phyloP scores from a whole-genome alignment of 2,329 filamentous ascomycete genomes.

The Cryphonectria carpinicola region DNA sequence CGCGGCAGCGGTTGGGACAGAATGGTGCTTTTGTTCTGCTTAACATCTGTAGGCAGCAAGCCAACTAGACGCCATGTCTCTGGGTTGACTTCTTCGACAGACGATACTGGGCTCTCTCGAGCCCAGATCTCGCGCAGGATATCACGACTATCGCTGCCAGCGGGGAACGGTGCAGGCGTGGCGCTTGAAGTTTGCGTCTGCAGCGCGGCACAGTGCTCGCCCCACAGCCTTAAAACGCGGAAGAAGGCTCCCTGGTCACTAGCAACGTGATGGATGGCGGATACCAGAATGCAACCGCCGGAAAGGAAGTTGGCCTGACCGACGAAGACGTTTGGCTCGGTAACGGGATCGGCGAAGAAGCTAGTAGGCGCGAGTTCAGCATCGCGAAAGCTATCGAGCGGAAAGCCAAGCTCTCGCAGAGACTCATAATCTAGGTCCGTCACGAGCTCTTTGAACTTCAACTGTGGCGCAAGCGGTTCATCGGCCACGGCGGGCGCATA shows the following conservation, averaged over 20 bases:
- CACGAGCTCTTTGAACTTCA: constrained; percentile 38
- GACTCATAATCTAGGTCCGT: constrained; percentile 23
- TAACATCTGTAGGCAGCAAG: not conserved
- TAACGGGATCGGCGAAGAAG: constrained; percentile 18
- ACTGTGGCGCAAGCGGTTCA: constrained; percentile 43
- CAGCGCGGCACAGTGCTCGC: constrained; percentile 22
- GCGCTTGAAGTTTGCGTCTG: not conserved
- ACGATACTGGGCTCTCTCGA: constrained; percentile 1
- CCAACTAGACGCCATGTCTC: constrained; percentile 10
- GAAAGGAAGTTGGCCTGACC: constrained; percentile 32
- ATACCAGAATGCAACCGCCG: constrained; percentile 27
- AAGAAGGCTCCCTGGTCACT: constrained; percentile 22
- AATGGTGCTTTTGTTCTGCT: not conserved
- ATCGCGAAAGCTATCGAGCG: constrained; percentile 28
- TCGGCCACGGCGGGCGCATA: constrained; percentile 12
- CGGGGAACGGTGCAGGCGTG: not conserved
- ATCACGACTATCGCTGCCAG: constrained; percentile 19
- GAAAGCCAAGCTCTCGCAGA: constrained; percentile 30
- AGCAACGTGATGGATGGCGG: constrained; percentile 18
- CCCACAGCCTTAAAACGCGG: constrained; percentile 23
- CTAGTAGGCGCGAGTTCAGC: constrained; percentile 23
- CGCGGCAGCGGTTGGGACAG: not conserved
- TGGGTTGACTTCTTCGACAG: constrained; percentile 1
- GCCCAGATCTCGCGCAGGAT: constrained; percentile 25
- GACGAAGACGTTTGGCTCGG: constrained; percentile 26